Base-by-base conservation (phyloP, 768 basidiomycete genomes). In the Ramaria rubella region DNA sequence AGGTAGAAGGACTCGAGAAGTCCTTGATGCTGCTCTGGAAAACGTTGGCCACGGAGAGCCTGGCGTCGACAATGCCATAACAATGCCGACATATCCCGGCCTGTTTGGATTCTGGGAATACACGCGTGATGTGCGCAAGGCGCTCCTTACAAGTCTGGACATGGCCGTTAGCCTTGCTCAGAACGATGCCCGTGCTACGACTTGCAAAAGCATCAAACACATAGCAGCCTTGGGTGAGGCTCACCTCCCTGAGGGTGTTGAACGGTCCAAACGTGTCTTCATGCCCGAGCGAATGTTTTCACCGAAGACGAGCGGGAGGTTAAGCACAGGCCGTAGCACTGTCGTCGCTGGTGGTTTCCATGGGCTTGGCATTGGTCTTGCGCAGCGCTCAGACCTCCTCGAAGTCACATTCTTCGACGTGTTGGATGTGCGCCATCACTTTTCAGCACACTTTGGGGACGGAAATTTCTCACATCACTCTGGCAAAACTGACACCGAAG, bases 231-330 rank as follows among this genome's bases (percentile, higher is more conserved):
- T 96, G 19, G 93, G 83, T 19, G 86, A 95, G 58, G 74, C 75
- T 56, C 82, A 90, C 70, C 80, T 99, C 15, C 89, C 88, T 1
- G 78, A 78, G 50, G 87, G 85, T 57, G 90, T 92, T 23, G 91
- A 93, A 68, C 77, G 90, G 38, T 82, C 82, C 49, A 79, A 82
- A 55, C 78, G 91, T 26, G 82, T 95, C 12, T 99, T 99, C 77
- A 83, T 90, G 75, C 91, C 95, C n/a, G 88, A 95, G 67, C 95
- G 92, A 14, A 98, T 99, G 96, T 99, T 98, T 73, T 82, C 81
- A 54, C 70, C 78, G 24, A 68, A 68, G 61, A 63, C 67, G 56
- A 49, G 62, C 34, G 12, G 61, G 43, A 76, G 68, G 46, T 8
- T 64, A 55, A 67, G 59, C 61, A n/a, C n/a, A n/a, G n/a, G 49